phyloP scores from a whole-genome alignment of 306 rosid genomes.

The Elaeagnus macrophylla region DNA sequence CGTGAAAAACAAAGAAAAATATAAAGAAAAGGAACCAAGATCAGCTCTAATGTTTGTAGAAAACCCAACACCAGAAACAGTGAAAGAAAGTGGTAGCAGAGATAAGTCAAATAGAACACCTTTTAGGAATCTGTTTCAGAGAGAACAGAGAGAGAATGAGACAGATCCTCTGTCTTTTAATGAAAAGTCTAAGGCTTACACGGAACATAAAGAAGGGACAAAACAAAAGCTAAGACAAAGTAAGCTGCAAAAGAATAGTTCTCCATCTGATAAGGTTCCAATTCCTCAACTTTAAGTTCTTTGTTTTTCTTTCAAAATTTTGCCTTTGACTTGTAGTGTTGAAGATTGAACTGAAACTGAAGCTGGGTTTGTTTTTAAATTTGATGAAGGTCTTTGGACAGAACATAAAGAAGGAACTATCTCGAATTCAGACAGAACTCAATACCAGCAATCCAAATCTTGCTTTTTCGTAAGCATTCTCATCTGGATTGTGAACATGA shows the following conservation, averaged over 20 bases:
- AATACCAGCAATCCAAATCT: constrained; percentile 67
- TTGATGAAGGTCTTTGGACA: constrained; percentile 58
- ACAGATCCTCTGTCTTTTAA: constrained; percentile 62
- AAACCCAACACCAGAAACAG: background rate
- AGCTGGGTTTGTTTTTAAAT: background rate
- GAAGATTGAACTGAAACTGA: constrained; percentile 3
- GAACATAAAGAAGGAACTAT: constrained; percentile 67
- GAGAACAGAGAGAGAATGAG: constrained; percentile 62
- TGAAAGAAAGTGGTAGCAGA: constrained; percentile 26
- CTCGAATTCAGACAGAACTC: constrained; percentile 70
- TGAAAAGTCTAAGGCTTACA: constrained; percentile 49
- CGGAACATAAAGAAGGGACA: no score
- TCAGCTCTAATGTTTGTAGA: constrained; percentile 27
- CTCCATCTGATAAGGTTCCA: constrained; percentile 67
- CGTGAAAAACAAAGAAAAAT: constrained; percentile 40
- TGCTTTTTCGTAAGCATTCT: constrained; percentile 45
- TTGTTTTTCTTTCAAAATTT: background rate
- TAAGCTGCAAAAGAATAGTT: constrained; percentile 64
- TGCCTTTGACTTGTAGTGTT: constrained; percentile 11
- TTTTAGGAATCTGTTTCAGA: constrained; percentile 60
- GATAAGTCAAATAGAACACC: constrained; percentile 65
- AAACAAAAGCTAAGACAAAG: no score
- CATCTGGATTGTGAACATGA: no score
- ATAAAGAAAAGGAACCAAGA: constrained; percentile 22
- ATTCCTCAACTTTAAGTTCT: constrained; percentile 4